Conservation (phyloP, 257 asterid species). For the Solanum piurae region DNA sequence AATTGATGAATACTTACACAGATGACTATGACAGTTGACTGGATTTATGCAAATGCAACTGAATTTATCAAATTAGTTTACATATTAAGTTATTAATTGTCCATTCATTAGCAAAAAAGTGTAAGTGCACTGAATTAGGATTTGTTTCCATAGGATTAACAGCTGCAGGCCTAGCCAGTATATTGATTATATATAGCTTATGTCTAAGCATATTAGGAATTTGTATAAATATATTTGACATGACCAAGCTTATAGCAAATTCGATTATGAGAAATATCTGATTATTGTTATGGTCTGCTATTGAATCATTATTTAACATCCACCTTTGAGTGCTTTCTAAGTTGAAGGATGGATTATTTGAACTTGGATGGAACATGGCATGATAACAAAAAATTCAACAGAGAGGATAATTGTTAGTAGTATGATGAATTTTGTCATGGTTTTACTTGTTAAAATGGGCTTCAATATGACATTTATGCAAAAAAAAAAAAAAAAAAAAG, state of each 20-base stretch:
- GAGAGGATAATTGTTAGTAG: not conserved
- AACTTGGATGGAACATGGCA: not conserved
- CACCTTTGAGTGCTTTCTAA: not conserved
- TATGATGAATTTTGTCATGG: not conserved
- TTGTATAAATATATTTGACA: not conserved
- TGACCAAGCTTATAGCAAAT: not conserved
- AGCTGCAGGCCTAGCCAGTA: not conserved
- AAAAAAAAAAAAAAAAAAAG: not conserved
- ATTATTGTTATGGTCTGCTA: conserved; percentile 51
- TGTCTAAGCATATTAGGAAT: not conserved
- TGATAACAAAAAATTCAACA: not conserved
- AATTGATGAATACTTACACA: not conserved
- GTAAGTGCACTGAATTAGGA: not conserved
- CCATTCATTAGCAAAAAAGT: not conserved
- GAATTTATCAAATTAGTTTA: not conserved
- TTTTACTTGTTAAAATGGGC: not conserved
- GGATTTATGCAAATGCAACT: not conserved
- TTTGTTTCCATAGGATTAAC: not conserved
- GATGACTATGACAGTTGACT: not conserved
- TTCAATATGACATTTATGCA: not conserved
- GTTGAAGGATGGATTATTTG: not conserved
- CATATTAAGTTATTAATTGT: not conserved
- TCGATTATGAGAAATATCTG: not conserved
- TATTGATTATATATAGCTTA: not conserved
- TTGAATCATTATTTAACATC: conserved; percentile 21